A percentile compares a stretch with the other conserved stretches of the same genome.
These are phyloP conservation scores for Colletotrichum sp. DNA, from an alignment of 2,329 filamentous ascomycete genomes.

Conservation along the genomic window DNA sequence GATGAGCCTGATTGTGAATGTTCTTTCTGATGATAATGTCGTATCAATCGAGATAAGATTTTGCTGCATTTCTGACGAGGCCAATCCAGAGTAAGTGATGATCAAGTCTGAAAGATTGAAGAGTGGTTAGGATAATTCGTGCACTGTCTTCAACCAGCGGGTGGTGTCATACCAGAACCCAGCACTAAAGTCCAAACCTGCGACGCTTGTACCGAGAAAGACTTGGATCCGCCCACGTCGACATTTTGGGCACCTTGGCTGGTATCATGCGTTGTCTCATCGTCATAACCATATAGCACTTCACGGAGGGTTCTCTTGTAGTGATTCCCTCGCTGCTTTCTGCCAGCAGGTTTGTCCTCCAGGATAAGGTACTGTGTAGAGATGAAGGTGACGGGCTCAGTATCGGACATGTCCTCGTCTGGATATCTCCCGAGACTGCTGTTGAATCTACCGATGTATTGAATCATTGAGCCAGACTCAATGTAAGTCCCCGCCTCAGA, in stretches of 20 bases:
- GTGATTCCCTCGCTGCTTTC: neutral
- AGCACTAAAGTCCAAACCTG: neutral
- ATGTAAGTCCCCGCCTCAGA: neutral
- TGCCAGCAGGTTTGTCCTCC: neutral
- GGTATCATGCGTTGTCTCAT: neutral
- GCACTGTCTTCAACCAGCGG: too few species aligned
- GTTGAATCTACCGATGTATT: neutral
- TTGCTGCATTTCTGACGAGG: neutral
- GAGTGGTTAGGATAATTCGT: neutral
- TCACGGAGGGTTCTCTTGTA: neutral
- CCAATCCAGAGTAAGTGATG: neutral
- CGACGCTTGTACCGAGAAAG: neutral
- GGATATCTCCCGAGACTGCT: neutral
- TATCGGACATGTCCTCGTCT: neutral
- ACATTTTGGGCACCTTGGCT: neutral
- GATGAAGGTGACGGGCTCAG: neutral
- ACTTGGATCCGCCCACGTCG: neutral
- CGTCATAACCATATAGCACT: neutral
- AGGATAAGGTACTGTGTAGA: neutral
- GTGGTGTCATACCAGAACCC: neutral
- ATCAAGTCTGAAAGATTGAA: neutral
- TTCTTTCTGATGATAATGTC: neutral
- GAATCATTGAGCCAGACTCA: neutral
- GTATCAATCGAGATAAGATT: neutral
- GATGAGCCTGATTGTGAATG: constrained; percentile 2